phyloP scores from a whole-genome alignment of 176 grass and related monocot genomes.

The Microstegium vimineum region DNA sequence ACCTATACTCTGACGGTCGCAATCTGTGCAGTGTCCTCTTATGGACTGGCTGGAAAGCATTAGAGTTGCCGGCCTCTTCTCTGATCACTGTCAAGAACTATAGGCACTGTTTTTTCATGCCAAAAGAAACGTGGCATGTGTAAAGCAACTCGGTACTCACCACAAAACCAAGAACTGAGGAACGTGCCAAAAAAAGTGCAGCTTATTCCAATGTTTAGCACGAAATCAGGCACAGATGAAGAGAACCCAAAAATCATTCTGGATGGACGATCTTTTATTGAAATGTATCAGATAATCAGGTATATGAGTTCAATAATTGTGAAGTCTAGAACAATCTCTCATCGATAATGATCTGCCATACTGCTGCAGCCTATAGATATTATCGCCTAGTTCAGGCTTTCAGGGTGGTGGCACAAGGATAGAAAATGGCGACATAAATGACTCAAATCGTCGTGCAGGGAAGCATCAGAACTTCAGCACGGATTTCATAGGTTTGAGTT shows the following conservation, averaged over 20 bases:
- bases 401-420: background rate
- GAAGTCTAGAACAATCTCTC: background rate
- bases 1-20: too few relatives aligned
- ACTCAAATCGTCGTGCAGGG: background rate
- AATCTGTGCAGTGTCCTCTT: too few relatives aligned
- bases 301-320: background rate
- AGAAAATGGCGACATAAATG: background rate
- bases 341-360: background rate
- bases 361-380: background rate
- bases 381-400: background rate
- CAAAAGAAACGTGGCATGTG: too few relatives aligned
- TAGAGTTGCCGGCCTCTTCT: too few relatives aligned
- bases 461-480: background rate
- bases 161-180: background rate
- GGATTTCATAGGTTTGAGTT: slow-evolving; percentile 29
- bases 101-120: too few relatives aligned
- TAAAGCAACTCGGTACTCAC: too few relatives aligned
- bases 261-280: background rate
- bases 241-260: background rate
- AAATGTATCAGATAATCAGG: background rate
- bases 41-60: too few relatives aligned
- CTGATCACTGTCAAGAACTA: too few relatives aligned
- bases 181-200: background rate
- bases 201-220: background rate
- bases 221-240: background rate